Evolutionary conservation across 495 filamentous ascomycete genomes (phyloP).

Genomic region (Podospora pseudoanserina): DNA sequence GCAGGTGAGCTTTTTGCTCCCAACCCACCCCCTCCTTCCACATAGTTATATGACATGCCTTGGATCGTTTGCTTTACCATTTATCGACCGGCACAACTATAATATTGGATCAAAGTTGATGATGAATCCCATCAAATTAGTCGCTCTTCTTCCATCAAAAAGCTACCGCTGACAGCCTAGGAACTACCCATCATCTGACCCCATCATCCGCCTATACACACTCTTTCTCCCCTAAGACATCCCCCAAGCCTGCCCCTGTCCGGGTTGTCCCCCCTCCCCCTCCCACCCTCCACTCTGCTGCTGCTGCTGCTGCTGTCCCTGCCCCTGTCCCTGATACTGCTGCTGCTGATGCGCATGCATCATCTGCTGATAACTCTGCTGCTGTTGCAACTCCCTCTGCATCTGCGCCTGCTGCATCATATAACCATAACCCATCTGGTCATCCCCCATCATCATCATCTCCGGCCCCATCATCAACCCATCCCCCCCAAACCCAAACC

Average conservation of each 20-base stretch:
- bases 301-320: background rate
- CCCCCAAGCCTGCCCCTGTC: background rate
- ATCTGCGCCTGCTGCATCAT: background rate
- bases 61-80: too few species aligned
- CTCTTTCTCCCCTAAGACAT: background rate
- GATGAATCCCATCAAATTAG: too few species aligned
- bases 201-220: too few species aligned
- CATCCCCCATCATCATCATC: background rate
- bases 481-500: background rate
- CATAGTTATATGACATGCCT: too few species aligned
- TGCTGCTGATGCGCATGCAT: background rate
- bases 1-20: too few species aligned
- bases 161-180: too few species aligned
- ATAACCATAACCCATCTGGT: background rate
- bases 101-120: too few species aligned
- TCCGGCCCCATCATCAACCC: background rate
- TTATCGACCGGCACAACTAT: too few species aligned
- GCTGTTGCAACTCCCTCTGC: background rate
- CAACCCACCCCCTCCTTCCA: too few species aligned
- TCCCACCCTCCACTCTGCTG: constrained; percentile 1
- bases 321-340: background rate
- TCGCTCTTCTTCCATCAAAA: too few species aligned
- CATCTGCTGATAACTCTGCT: background rate
- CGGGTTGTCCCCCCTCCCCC: background rate
- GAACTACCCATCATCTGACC: too few species aligned